Evolutionary conservation across 345 rosid species (phyloP).

Genomic region (Heritiera fomes): DNA sequence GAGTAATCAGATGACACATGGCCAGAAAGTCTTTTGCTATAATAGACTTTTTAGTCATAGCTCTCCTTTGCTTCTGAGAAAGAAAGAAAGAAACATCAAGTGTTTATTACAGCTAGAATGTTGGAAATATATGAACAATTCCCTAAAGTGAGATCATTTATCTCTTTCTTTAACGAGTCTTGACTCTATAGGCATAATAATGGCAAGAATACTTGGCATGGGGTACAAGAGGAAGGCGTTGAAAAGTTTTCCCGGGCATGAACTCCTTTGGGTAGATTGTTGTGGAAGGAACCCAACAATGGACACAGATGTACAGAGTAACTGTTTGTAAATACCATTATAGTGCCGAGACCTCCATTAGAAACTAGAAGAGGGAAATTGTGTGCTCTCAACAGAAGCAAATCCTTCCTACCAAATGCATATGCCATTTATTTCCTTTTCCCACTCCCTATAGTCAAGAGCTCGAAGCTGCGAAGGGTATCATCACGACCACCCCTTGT

Average conservation of each 20-base stretch:
- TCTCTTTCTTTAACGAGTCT: neutral
- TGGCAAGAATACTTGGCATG: neutral
- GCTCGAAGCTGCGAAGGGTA: constrained; percentile 71
- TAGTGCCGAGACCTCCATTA: neutral
- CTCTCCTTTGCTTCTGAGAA: neutral
- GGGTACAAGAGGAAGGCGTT: neutral
- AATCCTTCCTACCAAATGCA: constrained; percentile 17
- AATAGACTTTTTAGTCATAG: neutral
- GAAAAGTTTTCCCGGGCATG: neutral
- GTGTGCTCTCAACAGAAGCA: neutral
- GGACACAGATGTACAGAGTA: constrained; percentile 4
- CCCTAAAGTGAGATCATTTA: neutral
- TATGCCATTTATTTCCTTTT: constrained; percentile 44
- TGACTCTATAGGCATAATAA: neutral
- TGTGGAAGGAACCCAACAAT: constrained; percentile 1
- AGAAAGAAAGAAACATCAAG: neutral
- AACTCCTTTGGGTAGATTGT: neutral
- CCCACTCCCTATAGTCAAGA: constrained; percentile 56
- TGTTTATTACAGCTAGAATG: constrained; percentile 6
- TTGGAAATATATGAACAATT: constrained; percentile 14
- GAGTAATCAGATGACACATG: neutral
- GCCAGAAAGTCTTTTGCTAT: neutral
- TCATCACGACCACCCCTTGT: constrained; percentile 65
- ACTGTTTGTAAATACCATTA: neutral
- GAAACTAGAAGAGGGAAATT: neutral